Base-by-base conservation (phyloP, 2,329 filamentous ascomycete species). In the Claviceps humidiphila region DNA sequence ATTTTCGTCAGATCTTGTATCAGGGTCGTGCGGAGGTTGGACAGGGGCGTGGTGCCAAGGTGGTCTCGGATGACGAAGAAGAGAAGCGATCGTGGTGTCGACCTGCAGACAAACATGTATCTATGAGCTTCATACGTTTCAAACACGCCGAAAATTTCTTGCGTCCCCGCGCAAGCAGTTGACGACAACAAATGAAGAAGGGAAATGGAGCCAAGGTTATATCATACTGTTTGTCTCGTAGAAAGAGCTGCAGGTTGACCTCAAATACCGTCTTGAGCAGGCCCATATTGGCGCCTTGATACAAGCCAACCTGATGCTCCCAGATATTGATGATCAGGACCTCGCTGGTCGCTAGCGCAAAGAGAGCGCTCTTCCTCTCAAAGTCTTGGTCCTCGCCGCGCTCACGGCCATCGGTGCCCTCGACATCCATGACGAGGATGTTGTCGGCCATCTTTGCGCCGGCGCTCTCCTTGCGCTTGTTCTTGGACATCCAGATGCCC, bases 21-120 rank as follows among this genome's bases (percentile, higher is more conserved):
- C 48, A 98, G 72, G 1, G 93, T 98, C 61, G 87, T 87, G 64
- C 89, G 87, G 51, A 98, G 80, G 68, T 96, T 97, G 57, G 82
- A 76, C 34, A 98, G 78, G 9, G 93, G 93, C 1, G 93, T 98
- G 20, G 82, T 88, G 58, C 93, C 93, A 58, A 97, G 80, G 68
- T 96, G 91, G 67, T 98, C 93, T 68, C 93, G 89, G 63, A 98
- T 96, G 59, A 98, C 93, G 73, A 98, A 98, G 75, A 98, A 97
- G 39, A 98, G 78, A 49, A 98, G 81, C 13, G 91, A 97, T 58
- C 90, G 81, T 34, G 91, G 88, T 34, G 84, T 89, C 17, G 87
- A 89, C 60, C 87, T 93, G 59, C 4, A 22, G 5, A 34, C 3
- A 34, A 34, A 24, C 16, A 30, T 17, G 5, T 37, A 57, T 66